Percentiles rank a stretch among this genome's conserved stretches.
Conservation (phyloP, 73 alveolate species). For the Paramecium pentaurelia region DNA sequence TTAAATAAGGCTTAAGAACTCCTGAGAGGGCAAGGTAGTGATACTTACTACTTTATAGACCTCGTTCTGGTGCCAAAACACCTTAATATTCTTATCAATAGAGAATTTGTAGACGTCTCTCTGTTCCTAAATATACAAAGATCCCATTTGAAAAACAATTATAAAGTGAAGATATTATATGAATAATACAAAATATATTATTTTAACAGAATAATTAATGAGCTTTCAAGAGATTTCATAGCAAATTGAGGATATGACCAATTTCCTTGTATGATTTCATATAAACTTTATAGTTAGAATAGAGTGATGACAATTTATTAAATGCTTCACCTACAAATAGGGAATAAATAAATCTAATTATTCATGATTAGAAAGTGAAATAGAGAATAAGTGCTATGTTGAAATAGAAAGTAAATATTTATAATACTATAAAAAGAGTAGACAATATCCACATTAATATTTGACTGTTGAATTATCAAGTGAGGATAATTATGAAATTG, state of each 20-base stretch:
- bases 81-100: not conserved
- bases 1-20: not conserved
- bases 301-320: not conserved
- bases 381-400: not conserved
- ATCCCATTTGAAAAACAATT: not conserved
- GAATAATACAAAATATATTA: not conserved
- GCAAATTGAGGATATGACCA: not conserved
- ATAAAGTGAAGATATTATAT: not conserved
- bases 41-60: not conserved
- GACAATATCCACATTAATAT: conserved; percentile 27
- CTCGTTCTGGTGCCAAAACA: conserved; percentile 27
- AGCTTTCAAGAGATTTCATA: not conserved
- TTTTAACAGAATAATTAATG: conserved; percentile 7
- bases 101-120: not conserved
- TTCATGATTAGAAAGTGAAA: conserved; percentile 12
- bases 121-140: not conserved
- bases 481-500: conserved; percentile 7
- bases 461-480: not conserved
- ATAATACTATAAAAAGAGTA: not conserved
- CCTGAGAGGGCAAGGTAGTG: not conserved
- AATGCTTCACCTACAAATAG: conserved; percentile 19
- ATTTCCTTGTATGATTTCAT: not conserved
- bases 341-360: not conserved
- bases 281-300: not conserved
- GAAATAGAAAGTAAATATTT: not conserved